These are phyloP conservation scores for Syncephalastrum monosporum DNA, from an alignment of 371 early-diverging fungal species.

Conservation along the genomic window DNA sequence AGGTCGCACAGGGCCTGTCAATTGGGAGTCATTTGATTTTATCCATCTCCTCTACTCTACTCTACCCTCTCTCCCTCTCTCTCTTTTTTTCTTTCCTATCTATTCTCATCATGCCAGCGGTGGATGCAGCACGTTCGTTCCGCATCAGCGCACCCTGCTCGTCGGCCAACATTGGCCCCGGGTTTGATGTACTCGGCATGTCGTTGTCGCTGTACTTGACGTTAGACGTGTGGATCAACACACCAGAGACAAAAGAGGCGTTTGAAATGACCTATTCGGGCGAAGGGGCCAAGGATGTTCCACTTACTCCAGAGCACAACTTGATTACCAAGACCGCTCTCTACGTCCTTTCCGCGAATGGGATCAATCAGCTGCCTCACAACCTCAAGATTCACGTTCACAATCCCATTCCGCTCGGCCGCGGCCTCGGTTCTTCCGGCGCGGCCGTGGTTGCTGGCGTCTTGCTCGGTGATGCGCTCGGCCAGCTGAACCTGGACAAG, in stretches of 20 bases:
- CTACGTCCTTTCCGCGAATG: conserved; percentile 76
- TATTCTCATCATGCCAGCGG: conserved; percentile 13
- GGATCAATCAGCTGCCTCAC: conserved; percentile 53
- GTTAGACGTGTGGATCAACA: conserved; percentile 54
- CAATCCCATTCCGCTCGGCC: conserved; percentile 92
- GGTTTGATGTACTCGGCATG: conserved; percentile 93
- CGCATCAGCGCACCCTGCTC: conserved; percentile 88
- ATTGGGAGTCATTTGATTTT: background rate
- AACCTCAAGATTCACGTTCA: conserved; percentile 68
- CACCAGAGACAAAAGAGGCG: conserved; percentile 15
- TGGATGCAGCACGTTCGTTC: conserved; percentile 51
- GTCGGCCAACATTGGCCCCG: conserved; percentile 96
- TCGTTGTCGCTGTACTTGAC: conserved; percentile 84
- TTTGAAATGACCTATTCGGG: conserved; percentile 77
- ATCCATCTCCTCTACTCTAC: background rate
- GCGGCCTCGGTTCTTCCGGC: conserved; percentile 95
- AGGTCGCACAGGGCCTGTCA: background rate
- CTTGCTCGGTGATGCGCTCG: conserved; percentile 76
- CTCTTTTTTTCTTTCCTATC: background rate
- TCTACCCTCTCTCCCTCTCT: background rate
- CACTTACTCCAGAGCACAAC: conserved; percentile 78
- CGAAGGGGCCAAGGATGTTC: conserved; percentile 76
- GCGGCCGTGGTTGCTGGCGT: conserved; percentile 96
- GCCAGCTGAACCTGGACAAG: conserved; percentile 62
- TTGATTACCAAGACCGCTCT: conserved; percentile 88